Evolutionary conservation across 306 rosid species (phyloP), one percentile per base, ranked within the genome.

Genomic region (Purshia tridentata): DNA sequence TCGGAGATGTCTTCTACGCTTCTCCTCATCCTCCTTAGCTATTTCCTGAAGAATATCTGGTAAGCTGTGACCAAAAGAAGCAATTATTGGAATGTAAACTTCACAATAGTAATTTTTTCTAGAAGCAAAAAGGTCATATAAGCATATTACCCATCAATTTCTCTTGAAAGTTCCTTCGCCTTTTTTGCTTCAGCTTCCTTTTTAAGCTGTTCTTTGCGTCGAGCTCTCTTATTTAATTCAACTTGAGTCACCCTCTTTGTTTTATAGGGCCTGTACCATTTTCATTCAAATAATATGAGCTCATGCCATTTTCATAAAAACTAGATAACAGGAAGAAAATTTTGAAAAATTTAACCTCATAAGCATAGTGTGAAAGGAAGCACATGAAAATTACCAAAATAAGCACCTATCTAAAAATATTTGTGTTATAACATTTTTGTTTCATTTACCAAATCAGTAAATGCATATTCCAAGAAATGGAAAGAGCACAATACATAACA

Each of bases 211-310:
- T 87, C 88, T 84, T 88, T 91, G 48, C 74, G 86, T 54, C 97
- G 86, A 64, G 75, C 77, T 83, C 93, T 91, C 86, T 84, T 95
- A 68, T 95, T 91, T 80, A 88, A 75, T 67, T 65, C 81, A 46
- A 95, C 96, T 76, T 71, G 81, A 60, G 98, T 91, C 80, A 91
- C 90, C 83, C 82, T 86, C 87, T 82, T 90, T 64, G 58, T 73
- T 80, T 79, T 91, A 35, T 45, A 19, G 59, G 88, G 79, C 83
- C 98, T 91, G 85, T 48, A 71, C 41, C 50, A 79, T 42, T 56
- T 54, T 72, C 12, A 72, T 74, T 78, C 55, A 78, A 79, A 79
- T 67, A 79, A 75, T 29, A 65, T 14, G 74, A 65, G 61, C 45
- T 63, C 72, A 77, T 11, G 59, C 59, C 9, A 35, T n/a, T 58